Base-by-base conservation (phyloP, 805 yeast species). In the Sugiyamaella valdiviana region DNA sequence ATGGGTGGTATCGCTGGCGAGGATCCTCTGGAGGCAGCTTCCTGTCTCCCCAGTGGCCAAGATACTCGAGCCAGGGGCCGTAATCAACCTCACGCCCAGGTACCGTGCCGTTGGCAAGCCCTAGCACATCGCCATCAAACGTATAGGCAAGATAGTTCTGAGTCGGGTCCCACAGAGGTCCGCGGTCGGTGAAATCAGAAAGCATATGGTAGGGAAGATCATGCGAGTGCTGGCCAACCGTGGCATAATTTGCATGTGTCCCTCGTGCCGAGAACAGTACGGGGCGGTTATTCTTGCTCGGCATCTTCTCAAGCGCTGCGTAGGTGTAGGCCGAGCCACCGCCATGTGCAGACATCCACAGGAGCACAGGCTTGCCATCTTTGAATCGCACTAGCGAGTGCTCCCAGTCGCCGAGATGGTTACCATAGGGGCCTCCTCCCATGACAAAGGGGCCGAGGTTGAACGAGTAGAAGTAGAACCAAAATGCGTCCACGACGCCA, bases 271-370 rank as follows among this genome's bases (percentile, higher is more conserved):
- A 79, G 64, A 85, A 93, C 0, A 93, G 77, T 17, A 89, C 75
- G 0, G 98, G 97, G 56, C 85, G 73, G 26, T 58, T 58, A 7
- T 62, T 57, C 45, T 72, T 68, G 10, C 63, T 57, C 44, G 71
- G 75, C 51, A 76, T 70, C 58, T 80, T 82, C 62, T 88, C 95
- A 47, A 90, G 66, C 20, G 87, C 83, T n/a, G 76, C 73, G 63
- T 82, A 90, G 53, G 75, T 74, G 63, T 83, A 91, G 0, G 95
- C 96, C 24, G 89, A 83, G 6, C 99, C 99, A 10, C 98, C 97
- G 1, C 97, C 96, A 66, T 91, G 99, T 0, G 97, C 98, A 23
- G 95, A 83, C 95, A 93, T 85, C 98, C 98, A 91, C 17, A 90
- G 79, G 46, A 84, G 77, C 10, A 81, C 73, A 0, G 99, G 98